Conservation (phyloP, 2,329 filamentous ascomycete species). For the Thelonectria olida region DNA sequence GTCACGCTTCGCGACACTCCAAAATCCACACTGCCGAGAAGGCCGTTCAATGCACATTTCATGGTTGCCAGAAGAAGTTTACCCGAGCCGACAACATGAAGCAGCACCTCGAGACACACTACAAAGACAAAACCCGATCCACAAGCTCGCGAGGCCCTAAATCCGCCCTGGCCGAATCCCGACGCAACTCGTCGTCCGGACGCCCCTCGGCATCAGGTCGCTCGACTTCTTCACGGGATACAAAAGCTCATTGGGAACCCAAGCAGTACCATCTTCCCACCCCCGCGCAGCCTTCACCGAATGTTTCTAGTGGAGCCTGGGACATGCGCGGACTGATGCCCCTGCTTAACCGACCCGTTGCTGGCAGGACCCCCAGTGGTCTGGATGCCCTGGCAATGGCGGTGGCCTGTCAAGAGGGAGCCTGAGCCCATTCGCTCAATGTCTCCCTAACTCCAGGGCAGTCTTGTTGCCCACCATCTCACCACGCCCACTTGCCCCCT, state of each 20-base stretch:
- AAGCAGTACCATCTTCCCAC: conserved; percentile 50
- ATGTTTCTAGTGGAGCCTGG: conserved; percentile 50
- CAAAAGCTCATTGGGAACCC: conserved; percentile 50
- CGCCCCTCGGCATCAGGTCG: conserved; percentile 41
- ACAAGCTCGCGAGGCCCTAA: conserved; percentile 47
- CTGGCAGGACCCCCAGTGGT: conserved; percentile 57
- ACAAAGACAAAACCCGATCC: conserved; percentile 66
- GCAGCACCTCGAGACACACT: conserved; percentile 82
- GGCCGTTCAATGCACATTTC: conserved; percentile 73
- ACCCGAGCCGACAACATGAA: conserved; percentile 89
- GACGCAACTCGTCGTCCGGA: conserved; percentile 45
- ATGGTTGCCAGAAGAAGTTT: conserved; percentile 81
- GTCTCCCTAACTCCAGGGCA: not conserved
- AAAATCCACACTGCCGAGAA: conserved; percentile 88
- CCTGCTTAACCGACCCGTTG: conserved; percentile 55
- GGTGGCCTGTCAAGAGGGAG: conserved; percentile 60
- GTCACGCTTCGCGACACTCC: conserved; percentile 84
- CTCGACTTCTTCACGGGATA: conserved; percentile 38
- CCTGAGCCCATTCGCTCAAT: conserved; percentile 18
- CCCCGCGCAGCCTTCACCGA: conserved; percentile 50
- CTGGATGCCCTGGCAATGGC: conserved; percentile 65
- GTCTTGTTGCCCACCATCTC: conserved; percentile 1
- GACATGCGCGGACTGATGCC: conserved; percentile 58
- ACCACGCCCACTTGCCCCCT: not conserved
- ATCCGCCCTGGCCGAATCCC: conserved; percentile 44